Evolutionary conservation across 495 filamentous ascomycete genomes (phyloP), one percentile per base, ranked within the genome.

Genomic region (Annulohypoxylon nitens): DNA sequence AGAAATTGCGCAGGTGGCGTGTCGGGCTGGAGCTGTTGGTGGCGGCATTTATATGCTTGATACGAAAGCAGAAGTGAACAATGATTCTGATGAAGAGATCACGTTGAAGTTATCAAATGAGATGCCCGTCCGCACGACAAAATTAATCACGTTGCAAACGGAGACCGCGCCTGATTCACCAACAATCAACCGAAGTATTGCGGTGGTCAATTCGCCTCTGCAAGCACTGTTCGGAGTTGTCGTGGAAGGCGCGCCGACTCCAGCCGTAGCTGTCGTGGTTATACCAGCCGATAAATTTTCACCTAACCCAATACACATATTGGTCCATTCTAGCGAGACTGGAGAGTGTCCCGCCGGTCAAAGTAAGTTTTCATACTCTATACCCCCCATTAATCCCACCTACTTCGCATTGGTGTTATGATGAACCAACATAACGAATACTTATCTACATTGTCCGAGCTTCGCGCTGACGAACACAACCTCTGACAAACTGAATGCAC

Each of bases 371-470:
- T 37, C 41, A 41, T 14, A 34, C 67, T 68, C 64, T 48, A 67
- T 76, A 8, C 34, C 47, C 26, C 63, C 68, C 4, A 61, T n/a
- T n/a, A 30, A 23, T 64, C 68, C 43, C 58, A 20, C 67, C 25
- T 53, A 68, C 67, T 39, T 66, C 75, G 69, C 37, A 11, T 67
- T 69, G 76, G 69, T 81, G 80, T 83, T 82, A 86, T 86, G 83
- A 94, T 95, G 94, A 97, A 94, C 89, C 91, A 83, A 85, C 61
- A 86, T 78, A 79, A 83, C 84, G 90, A 95, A 94, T 91, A 95
- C 93, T 97, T 98, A 97, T 96, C 94, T 98, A 98, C 94, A 97
- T 97, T 97, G 93, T 90, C 94, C 93, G 92, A 89, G 83, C 81
- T 89, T 87, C 82, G 83, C 81, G 83, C 90, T 95, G 93, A 94